Percentiles rank a stretch among this genome's conserved stretches.
phyloP scores from a whole-genome alignment of 352 stramenopile genomes.

The Phytopythium ostracodes region DNA sequence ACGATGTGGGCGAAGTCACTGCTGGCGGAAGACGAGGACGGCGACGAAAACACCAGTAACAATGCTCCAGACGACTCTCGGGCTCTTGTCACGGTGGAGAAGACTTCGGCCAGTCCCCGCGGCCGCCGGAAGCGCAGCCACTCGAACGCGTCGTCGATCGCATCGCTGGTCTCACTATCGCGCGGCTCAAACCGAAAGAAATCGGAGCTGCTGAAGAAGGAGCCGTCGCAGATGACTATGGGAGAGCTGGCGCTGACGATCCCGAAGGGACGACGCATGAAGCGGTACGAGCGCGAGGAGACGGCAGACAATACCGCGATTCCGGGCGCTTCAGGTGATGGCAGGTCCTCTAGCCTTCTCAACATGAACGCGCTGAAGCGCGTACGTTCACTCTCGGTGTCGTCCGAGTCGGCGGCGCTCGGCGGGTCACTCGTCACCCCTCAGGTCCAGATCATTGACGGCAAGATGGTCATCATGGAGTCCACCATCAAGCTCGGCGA shows the following conservation, averaged over 20 bases:
- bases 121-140: constrained; percentile 52
- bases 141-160: constrained; percentile 40
- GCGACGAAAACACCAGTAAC: constrained; percentile 15
- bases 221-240: constrained; percentile 84
- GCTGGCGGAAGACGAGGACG: constrained; percentile 27
- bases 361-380: constrained; percentile 45
- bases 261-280: constrained; percentile 49
- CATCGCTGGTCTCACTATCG: constrained; percentile 27
- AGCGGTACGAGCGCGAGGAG: constrained; percentile 62
- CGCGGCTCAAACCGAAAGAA: constrained; percentile 33
- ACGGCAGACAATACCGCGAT: constrained; percentile 13
- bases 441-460: constrained; percentile 79
- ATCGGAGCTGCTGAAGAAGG: constrained; percentile 59
- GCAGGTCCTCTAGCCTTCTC: constrained; percentile 25
- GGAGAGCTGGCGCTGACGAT: constrained; percentile 75
- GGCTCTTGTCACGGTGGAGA: constrained; percentile 28
- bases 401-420: constrained; percentile 55
- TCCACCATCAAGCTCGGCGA: constrained; percentile 65
- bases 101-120: constrained; percentile 9
- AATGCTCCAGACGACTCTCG: constrained; percentile 12
- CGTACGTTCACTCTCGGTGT: constrained; percentile 53
- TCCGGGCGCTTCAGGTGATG: neutral
- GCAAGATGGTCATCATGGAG: constrained; percentile 81
- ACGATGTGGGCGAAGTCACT: constrained; percentile 74
- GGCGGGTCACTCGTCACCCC: constrained; percentile 69